Base-by-base conservation (phyloP, 129 eudicot species). In the Centrapalus pauciflorus region DNA sequence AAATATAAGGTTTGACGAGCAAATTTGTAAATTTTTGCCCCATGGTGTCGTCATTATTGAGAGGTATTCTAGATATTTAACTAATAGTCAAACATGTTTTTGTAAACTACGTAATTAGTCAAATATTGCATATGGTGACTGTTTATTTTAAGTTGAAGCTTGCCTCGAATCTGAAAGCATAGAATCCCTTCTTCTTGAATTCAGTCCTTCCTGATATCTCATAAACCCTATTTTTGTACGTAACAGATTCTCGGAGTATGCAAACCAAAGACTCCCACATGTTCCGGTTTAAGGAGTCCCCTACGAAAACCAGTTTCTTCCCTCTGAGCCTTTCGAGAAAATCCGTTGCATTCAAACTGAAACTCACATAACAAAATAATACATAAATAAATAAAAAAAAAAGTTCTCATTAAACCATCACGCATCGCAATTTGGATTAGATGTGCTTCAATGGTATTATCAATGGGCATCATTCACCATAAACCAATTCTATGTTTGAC, bases 221-320 rank as follows among this genome's bases (percentile, higher is more conserved):
- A 55, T 78, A 82, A 63, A 93, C 95, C 49, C 77, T 79, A 9
- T 27, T 73, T 81, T 94, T 89, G 79, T 94, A 32, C 29, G 35
- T 20, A 57, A 86, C 63, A 9, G 90, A 80, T 23, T 79, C 92
- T 38, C 90, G 82, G 67, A 94, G 90, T 26, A 84, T 76, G 80
- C 99, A 94, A 58, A 94, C 95, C 64, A 94, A 92, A 61, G 99
- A 94, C 75, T 94, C 99, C 99, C 99, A 89, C 99, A 94, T 94
- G 80, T 94, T 94, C 60, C 99, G 81, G 66, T 94, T 94, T 34
- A 94, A 69, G 13, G 99, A 94, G 70, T 94, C 96, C 37, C 99
- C 99, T 33, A 94, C 95, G 59, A 94, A 89, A 38, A 89, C 96
- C 57, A 94, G 76, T 77, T 86, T 84, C 75, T 86, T 76, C 57